These are phyloP conservation scores for Gossypium australe DNA, from an alignment of 345 rosid genomes.

Conservation along the genomic window DNA sequence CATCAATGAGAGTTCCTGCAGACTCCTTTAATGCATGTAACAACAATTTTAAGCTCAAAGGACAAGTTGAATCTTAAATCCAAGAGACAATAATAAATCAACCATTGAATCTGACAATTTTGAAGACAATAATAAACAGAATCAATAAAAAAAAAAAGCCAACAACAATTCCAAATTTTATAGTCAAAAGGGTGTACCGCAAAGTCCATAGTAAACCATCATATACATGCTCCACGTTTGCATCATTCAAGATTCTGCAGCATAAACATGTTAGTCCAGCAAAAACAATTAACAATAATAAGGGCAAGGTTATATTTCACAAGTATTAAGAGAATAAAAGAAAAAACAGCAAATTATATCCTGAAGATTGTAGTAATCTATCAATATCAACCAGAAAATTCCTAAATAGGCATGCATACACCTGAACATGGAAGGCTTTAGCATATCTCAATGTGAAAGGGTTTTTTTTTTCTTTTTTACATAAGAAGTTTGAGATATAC, in stretches of 20 bases:
- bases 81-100: neutral
- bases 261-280: constrained; percentile 18
- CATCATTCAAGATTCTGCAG: constrained; percentile 76
- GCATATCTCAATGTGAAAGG: neutral
- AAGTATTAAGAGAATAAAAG: constrained; percentile 1
- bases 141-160: neutral
- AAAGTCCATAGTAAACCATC: constrained; percentile 89
- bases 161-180: neutral
- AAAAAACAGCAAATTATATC: neutral
- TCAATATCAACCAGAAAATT: neutral
- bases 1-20: constrained; percentile 59
- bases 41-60: constrained; percentile 12
- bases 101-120: neutral
- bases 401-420: neutral
- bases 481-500: neutral
- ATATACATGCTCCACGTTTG: constrained; percentile 61
- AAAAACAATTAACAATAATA: neutral
- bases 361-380: neutral
- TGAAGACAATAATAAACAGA: neutral
- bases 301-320: constrained; percentile 2
- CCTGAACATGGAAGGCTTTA: neutral
- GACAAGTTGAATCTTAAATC: neutral
- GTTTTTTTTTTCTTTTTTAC: neutral
- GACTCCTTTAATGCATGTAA: constrained; percentile 55
- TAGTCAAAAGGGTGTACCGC: constrained; percentile 42